These are phyloP conservation scores for Ophiostoma australiae DNA, from an alignment of 2,329 filamentous ascomycete genomes.

Conservation along the genomic window DNA sequence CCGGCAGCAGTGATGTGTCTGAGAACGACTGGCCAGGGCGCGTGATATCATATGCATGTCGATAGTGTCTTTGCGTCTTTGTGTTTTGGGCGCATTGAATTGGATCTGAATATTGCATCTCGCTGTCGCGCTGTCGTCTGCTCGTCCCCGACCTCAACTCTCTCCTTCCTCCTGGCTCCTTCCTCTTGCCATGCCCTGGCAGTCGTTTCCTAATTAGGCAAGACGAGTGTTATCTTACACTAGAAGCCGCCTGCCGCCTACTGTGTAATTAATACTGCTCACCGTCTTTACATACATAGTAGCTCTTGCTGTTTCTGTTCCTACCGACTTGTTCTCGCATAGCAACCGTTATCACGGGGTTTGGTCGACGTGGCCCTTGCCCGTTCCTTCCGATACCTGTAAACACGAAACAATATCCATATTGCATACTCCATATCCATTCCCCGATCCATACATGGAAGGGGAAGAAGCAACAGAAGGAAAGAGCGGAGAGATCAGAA, in stretches of 20 bases:
- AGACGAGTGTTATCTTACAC: slow-evolving; percentile 7
- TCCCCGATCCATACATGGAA: neutral
- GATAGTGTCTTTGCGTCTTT: neutral
- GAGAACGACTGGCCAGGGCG: slow-evolving; percentile 12
- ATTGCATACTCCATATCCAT: neutral
- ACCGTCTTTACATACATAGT: slow-evolving; percentile 1
- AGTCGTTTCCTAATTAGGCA: slow-evolving; percentile 15
- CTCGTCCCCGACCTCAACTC: neutral
- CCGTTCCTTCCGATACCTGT: neutral
- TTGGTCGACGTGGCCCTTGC: slow-evolving; percentile 4
- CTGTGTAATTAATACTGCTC: neutral
- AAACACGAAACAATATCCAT: neutral
- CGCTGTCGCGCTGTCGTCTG: neutral
- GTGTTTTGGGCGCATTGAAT: neutral
- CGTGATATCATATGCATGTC: neutral
- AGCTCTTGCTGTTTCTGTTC: neutral
- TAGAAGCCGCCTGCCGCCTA: neutral
- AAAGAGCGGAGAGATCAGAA: slow-evolving; percentile 12
- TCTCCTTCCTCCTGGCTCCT: neutral
- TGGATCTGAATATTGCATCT: neutral
- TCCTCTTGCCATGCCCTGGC: neutral
- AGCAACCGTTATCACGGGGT: neutral
- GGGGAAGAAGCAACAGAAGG: neutral
- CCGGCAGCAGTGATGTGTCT: slow-evolving; percentile 12
- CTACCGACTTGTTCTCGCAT: neutral